These are phyloP conservation scores for Mortierella sp. DNA, from an alignment of 371 early-diverging fungal species.

Conservation along the genomic window DNA sequence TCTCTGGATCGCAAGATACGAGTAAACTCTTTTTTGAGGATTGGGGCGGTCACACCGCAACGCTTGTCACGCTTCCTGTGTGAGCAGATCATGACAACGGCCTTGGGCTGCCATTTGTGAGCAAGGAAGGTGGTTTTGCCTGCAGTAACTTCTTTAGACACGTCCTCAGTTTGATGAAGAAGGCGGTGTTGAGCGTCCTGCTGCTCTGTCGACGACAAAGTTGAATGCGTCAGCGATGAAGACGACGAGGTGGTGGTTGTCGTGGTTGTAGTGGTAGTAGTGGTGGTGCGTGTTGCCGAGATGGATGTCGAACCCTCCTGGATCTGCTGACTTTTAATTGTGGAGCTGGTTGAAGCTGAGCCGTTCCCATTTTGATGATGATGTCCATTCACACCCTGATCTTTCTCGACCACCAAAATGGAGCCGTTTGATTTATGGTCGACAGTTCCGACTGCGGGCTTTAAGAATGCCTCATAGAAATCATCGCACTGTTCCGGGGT, in stretches of 20 bases:
- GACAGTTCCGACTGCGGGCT: constrained; percentile 52
- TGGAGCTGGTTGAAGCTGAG: not conserved
- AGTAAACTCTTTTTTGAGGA: constrained; percentile 77
- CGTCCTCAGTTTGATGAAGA: constrained; percentile 8
- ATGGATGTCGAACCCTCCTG: not conserved
- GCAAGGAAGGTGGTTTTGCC: constrained; percentile 63
- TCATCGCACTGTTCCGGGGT: constrained; percentile 61
- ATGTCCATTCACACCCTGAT: constrained; percentile 8
- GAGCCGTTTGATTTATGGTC: not conserved
- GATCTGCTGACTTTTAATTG: not conserved
- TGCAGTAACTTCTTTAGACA: constrained; percentile 29
- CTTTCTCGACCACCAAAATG: constrained; percentile 29
- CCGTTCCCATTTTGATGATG: constrained; percentile 1
- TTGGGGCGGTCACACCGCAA: constrained; percentile 83
- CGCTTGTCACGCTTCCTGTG: constrained; percentile 86
- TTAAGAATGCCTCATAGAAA: constrained; percentile 63
- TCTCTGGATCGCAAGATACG: constrained; percentile 70
- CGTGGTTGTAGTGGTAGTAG: constrained; percentile 1
- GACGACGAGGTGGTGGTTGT: not conserved
- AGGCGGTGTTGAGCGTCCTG: constrained; percentile 5
- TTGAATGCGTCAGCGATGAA: constrained; percentile 1
- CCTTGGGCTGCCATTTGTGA: constrained; percentile 58
- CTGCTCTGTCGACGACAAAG: not conserved
- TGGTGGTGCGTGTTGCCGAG: not conserved
- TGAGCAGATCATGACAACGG: constrained; percentile 80